A percentile compares a stretch with the other conserved stretches of the same genome.
phyloP scores from a whole-genome alignment of 2,329 filamentous ascomycete genomes.

The Aspergillus quadrilineatus region DNA sequence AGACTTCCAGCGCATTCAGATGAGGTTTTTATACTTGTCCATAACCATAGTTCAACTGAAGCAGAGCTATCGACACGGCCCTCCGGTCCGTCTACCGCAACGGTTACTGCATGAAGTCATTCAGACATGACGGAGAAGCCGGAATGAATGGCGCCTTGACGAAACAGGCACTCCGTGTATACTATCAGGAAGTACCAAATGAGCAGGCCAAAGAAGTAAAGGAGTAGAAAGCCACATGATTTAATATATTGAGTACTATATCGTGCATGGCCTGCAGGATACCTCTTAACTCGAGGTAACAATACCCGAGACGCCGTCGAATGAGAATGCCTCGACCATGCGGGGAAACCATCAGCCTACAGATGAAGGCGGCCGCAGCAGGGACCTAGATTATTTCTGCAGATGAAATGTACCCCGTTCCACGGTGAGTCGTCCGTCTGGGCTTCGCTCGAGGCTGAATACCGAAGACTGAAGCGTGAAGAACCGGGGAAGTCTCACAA shows the following conservation, averaged over 20 bases:
- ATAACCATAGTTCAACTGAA: neutral
- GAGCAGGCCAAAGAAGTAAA: neutral
- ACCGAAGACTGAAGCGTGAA: too few species aligned
- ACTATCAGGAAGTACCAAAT: neutral
- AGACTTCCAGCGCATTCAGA: neutral
- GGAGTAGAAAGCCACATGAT: neutral
- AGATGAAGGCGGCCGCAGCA: neutral
- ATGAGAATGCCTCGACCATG: neutral
- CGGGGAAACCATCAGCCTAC: slow-evolving; percentile 2
- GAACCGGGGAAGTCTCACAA: neutral
- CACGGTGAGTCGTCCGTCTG: slow-evolving; percentile 1
- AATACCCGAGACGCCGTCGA: slow-evolving; percentile 5
- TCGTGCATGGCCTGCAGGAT: neutral
- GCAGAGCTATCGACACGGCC: slow-evolving; percentile 8
- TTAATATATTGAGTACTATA: slow-evolving; percentile 9
- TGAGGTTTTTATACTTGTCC: neutral
- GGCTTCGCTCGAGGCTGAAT: neutral
- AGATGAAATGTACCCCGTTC: neutral
- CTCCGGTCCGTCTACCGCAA: slow-evolving; percentile 18
- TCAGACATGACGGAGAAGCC: neutral
- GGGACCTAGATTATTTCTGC: slow-evolving; percentile 1
- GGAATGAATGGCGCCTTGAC: slow-evolving; percentile 12
- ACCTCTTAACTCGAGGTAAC: neutral
- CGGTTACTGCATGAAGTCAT: slow-evolving; percentile 4
- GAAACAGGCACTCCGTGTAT: slow-evolving; percentile 11